Conservation (phyloP, 306 rosid species). For the Purshia tridentata region DNA sequence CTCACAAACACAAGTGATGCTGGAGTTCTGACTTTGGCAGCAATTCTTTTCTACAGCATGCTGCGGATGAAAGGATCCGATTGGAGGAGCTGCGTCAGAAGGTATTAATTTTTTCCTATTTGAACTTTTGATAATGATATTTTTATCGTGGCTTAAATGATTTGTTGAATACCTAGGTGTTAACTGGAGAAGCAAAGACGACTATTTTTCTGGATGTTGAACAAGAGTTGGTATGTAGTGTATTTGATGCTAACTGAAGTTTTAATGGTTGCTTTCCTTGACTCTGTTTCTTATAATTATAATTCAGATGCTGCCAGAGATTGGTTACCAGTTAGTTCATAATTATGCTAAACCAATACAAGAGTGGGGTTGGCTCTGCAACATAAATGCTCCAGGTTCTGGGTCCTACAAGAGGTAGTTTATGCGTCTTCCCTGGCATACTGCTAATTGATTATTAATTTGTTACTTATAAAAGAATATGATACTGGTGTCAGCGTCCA, state of each 20-base stretch:
- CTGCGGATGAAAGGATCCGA: slow-evolving; percentile 94
- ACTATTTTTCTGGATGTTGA: slow-evolving; percentile 66
- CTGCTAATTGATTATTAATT: neutral
- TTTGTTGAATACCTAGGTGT: slow-evolving; percentile 48
- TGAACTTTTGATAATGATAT: slow-evolving; percentile 22
- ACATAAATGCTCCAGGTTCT: slow-evolving; percentile 57
- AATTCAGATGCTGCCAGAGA: slow-evolving; percentile 74
- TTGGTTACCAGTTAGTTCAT: slow-evolving; percentile 75
- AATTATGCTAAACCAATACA: slow-evolving; percentile 59
- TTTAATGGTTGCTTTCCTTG: slow-evolving; percentile 8
- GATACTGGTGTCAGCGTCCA: neutral
- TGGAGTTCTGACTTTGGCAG: slow-evolving; percentile 28
- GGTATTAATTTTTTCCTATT: slow-evolving; percentile 42
- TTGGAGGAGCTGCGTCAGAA: slow-evolving; percentile 85
- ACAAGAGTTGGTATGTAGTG: slow-evolving; percentile 69
- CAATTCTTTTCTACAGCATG: slow-evolving; percentile 59
- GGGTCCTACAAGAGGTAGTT: slow-evolving; percentile 67
- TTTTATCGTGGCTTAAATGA: slow-evolving; percentile 26
- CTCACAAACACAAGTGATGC: neutral
- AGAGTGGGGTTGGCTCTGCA: slow-evolving; percentile 98
- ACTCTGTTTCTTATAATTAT: slow-evolving; percentile 27
- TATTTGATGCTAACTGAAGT: slow-evolving; percentile 30
- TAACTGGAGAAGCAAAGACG: slow-evolving; percentile 78
- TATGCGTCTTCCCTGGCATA: slow-evolving; percentile 3
- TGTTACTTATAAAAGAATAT: neutral